Evolutionary conservation across 257 asterid species (phyloP), one percentile per base, ranked within the genome.

Genomic region (Mitragyna speciosa): DNA sequence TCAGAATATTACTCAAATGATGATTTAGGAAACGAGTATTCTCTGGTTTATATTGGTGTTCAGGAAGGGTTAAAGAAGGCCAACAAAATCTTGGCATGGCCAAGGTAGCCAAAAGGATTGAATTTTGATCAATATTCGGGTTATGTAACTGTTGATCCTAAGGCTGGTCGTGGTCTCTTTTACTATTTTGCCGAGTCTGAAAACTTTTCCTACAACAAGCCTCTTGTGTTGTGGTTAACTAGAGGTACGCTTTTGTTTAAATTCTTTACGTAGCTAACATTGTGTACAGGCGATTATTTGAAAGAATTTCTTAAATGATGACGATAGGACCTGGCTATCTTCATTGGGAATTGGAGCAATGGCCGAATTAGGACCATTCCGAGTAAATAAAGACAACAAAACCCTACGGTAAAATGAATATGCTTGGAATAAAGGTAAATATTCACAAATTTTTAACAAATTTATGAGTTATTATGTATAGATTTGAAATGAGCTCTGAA

Each of bases 291-390:
- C 47, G 7, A 3, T 43, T 43, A 3, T 43, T 43, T 43, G 7
- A 43, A 43, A 43, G 47, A 43, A 43, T 3, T 43, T 43, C 47
- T 43, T 43, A 36, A 8, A 45, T 1, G 15, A 19, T n/a, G 30
- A 17, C 26, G 4, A 63, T 83, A 89, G 97, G 95, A 26, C 97
- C 97, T 47, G 78, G 84, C 7, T 83, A 81, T 79, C 83, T 58
- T 79, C 86, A 11, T 61, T 79, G 17, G 83, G 81, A 33, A 73
- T 49, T 41, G 83, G 83, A 63, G 83, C 81, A 48, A 54, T 79
- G 54, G 70, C 54, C 2, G 84, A 79, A 79, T 59, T 79, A 14
- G 86, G 86, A 7, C 83, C 83, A 39, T 79, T 79, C 48, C 78
- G 79, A 76, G 79, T 76, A 22, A 76, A 31, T 39, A 83, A 33